Conservation (phyloP, 2,329 filamentous ascomycete species). For the Onygenales sp. region DNA sequence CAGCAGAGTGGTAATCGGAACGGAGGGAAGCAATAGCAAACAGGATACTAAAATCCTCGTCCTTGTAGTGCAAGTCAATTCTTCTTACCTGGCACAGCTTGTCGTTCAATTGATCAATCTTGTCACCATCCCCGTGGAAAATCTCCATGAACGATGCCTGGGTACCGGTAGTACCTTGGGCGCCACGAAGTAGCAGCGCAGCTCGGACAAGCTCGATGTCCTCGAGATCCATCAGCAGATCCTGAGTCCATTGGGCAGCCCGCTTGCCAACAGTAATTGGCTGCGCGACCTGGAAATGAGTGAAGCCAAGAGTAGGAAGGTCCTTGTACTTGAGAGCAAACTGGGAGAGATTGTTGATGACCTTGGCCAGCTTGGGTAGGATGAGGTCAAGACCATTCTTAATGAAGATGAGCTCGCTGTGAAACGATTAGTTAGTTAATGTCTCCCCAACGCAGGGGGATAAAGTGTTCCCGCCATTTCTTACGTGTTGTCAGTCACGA, state of each 20-base stretch:
- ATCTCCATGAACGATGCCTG: conserved; percentile 70
- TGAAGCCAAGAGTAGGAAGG: conserved; percentile 65
- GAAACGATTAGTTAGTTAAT: too few species aligned
- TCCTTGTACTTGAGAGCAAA: conserved; percentile 68
- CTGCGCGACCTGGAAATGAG: conserved; percentile 39
- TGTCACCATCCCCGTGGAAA: conserved; percentile 51
- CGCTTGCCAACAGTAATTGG: conserved; percentile 59
- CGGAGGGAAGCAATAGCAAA: too few species aligned
- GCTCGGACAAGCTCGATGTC: conserved; percentile 60
- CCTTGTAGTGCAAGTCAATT: too few species aligned
- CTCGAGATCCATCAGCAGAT: conserved; percentile 65
- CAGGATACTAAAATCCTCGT: too few species aligned
- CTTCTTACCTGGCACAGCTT: conserved; percentile 47
- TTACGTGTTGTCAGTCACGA: conserved; percentile 51
- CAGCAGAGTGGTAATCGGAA: too few species aligned
- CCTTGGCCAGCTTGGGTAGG: conserved; percentile 66
- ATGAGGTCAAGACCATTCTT: conserved; percentile 67
- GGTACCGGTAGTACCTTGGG: conserved; percentile 63
- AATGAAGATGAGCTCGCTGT: conserved; percentile 65
- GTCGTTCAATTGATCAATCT: conserved; percentile 54
- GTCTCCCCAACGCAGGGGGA: too few species aligned
- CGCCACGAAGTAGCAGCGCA: conserved; percentile 63
- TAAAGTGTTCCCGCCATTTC: too few species aligned
- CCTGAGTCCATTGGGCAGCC: conserved; percentile 65
- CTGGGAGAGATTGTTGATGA: conserved; percentile 61